A percentile compares a stretch with the other conserved stretches of the same genome.
phyloP scores from a whole-genome alignment of 306 rosid genomes.

The Fragaria vesca region DNA sequence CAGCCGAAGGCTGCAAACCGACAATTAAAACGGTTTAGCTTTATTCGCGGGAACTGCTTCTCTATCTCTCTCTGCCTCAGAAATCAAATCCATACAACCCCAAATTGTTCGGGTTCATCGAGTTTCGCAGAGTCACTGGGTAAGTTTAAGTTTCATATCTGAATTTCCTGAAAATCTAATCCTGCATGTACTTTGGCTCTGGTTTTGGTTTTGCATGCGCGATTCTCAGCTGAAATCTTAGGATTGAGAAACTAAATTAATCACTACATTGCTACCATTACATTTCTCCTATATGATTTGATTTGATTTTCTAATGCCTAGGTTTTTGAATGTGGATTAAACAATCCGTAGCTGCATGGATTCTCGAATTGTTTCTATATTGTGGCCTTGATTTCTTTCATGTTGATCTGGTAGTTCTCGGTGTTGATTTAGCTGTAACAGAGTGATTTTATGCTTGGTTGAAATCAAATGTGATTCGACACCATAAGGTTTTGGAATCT shows the following conservation, averaged over 20 bases:
- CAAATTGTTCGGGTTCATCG: neutral
- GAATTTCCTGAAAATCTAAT: neutral
- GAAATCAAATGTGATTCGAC: neutral
- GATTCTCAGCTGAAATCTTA: neutral
- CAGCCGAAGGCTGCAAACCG: neutral
- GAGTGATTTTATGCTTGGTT: neutral
- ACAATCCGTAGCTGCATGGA: neutral
- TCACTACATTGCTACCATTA: neutral
- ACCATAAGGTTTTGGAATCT: too few relatives aligned
- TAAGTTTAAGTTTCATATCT: neutral
- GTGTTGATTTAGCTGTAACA: neutral
- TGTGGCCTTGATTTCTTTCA: neutral
- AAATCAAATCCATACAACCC: neutral
- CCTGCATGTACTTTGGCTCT: neutral
- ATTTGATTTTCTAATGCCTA: neutral
- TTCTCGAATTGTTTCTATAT: neutral
- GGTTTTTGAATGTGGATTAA: neutral
- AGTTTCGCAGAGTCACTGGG: neutral
- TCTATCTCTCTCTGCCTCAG: neutral
- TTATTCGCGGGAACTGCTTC: neutral
- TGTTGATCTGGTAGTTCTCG: neutral
- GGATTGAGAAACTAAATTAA: neutral
- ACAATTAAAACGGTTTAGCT: neutral
- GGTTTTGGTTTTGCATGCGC: neutral
- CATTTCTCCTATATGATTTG: neutral